Evolutionary conservation across 257 asterid species (phyloP), one percentile per base, ranked within the genome.

Genomic region (Misopates orontium): DNA sequence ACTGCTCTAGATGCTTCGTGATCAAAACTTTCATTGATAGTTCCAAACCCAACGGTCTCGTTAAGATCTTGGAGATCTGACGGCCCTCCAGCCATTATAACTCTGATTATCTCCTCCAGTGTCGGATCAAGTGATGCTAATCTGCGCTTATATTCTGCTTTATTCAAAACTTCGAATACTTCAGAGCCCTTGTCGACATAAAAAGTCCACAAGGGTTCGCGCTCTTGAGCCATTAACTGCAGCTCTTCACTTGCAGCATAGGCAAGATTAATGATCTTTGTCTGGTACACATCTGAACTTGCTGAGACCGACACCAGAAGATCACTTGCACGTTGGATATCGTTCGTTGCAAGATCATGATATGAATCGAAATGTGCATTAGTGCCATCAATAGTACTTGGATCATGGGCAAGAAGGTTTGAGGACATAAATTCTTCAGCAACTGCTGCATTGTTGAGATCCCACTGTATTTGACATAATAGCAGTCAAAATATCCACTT

Each of bases 281-380:
- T 61, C 73, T 73, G 79, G 72, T 75, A 62, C 6, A 20, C 31
- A 18, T 81, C 81, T 1, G 82, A 73, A 28, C 57, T 45, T 16
- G 84, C 60, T 41, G 82, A 77, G 73, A 83, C 83, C 9, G 90
- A 80, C 62, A 83, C 44, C 16, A 83, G 87, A 25, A 83, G 83
- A 65, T 85, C 84, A 50, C 73, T 77, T 10, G 85, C 87, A 15
- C 79, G 72, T 62, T 54, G 66, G 45, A 66, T 72, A 15, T 62
- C 42, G 21, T 31, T 66, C 53, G 23, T 68, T 45, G 63, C 49
- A 71, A 21, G 22, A 20, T 66, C 70, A 16, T 32, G 21, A 14
- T 18, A 62, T 25, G 57, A 39, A 16, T 50, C 28, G 39, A 69
- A 72, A 57, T 50, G 41, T 41, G 24, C 31, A 59, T 47, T n/a